Evolutionary conservation across 106 monocot genomes (phyloP), one percentile per base, ranked within the genome.

Genomic region (Phalaenopsis equestris): DNA sequence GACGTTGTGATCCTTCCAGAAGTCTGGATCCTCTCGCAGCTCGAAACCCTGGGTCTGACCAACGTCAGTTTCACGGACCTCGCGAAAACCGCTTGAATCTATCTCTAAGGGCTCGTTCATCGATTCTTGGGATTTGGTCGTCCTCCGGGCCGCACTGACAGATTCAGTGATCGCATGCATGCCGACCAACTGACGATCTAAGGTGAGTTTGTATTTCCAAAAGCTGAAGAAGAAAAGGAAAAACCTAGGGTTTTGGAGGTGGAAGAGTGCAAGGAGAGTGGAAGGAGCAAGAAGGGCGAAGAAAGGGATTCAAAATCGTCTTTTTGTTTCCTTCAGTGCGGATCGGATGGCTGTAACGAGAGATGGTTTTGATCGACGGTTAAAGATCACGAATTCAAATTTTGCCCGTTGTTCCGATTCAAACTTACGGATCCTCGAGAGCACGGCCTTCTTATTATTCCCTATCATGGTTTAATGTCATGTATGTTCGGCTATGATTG

Each of bases 1-100:
- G 46, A 96, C 88, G 48, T 84, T 93, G 80, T 96, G 86, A 77
- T 96, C 93, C 88, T 90, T 96, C 96, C 93, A 96, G 78, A 96
- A 96, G 19, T 91, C 91, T 21, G 93, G 88, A 83, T 96, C 91
- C 80, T 91, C 96, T 47, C 87, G 81, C 49, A 93, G 81, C 82
- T 93, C 96, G 80, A 91, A 89, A 41, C 90, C 78, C 47, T 75
- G 77, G 74, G 49, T 12, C 24, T 73, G 41, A 21, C n/a, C 36
- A 47, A 41, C 19, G 18, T 42, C 61, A 67, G 19, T 12, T 36
- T 61, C 80, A 72, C 74, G 67, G 1, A 2, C 77, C 43, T 15
- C 61, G 1, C 68, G 42, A 38, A 73, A 58, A 18, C 73, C 79
- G 10, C 81, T 73, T 0, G 82, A 24, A 10, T 57, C 82, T 11